Base-by-base conservation (phyloP, 257 asterid species). In the Echium plantagineum region DNA sequence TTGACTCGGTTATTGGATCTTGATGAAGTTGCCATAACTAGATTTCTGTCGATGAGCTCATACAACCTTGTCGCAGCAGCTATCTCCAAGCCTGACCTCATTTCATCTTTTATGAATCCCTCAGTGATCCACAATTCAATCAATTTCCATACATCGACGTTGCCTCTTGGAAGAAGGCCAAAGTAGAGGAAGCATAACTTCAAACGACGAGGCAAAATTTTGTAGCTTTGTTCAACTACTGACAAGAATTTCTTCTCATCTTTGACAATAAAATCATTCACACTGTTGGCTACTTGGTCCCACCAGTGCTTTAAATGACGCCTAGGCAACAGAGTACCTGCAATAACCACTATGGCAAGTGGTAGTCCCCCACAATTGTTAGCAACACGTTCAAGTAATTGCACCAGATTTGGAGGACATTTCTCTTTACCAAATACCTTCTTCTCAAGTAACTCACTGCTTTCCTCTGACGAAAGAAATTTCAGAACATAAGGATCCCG, bases 101-200 rank as follows among this genome's bases (percentile, higher is more conserved):
- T 22, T 9, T 59, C 35, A 9, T 46, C 53, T 21, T 63, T 35
- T 42, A 70, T 70, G 26, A 70, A 74, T 1, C 75, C 75, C 58
- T 75, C 71, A 0, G 72, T 74, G 19, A 75, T 62, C 80, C 77
- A 67, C 35, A 68, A 21, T 5, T 53, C 68, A 28, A 72, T 18
- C 63, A 74, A 38, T 63, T 68, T 74, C 63, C 64, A 70, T 3
- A 61, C 64, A 1, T 70, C 59, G 18, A 71, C 66, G 21, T 63
- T 63, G 20, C 32, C 24, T 67, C 77, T 59, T 64, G 66, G 3
- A 74, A 74, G 21, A 71, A 71, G 47, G 59, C 52, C 80, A 9
- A 70, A 65, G 53, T 75, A 75, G 5, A 75, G 53, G 55, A 75
- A 75, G 21, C 77, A 71, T 4, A 42, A 47, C 17, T 62, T 71